Base-by-base conservation (phyloP, 495 filamentous ascomycete species). In the Penicillium diatomitis region DNA sequence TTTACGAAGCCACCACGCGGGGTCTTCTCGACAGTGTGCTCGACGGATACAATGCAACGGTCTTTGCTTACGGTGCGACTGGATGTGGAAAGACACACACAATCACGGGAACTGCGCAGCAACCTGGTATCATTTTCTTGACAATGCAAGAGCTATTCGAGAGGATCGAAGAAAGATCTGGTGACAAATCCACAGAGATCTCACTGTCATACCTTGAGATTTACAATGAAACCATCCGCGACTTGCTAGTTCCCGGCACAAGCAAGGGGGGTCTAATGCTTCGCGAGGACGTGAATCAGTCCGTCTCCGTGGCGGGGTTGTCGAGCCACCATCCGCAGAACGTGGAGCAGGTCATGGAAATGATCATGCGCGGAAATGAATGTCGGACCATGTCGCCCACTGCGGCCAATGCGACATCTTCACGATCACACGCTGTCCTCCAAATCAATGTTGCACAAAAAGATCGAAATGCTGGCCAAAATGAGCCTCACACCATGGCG, bases 81-180 rank as follows among this genome's bases (percentile, higher is more conserved):
- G 92, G 92, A 34, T 98, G 92, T 65, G 92, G 92, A 64, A 98
- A 97, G 69, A 98, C 92, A 11, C 92, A 98, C 67, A 98, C 92
- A 9, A 98, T 98, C 64, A 87, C 84, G n/a, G 90, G 92, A 45
- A 97, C 91, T 0, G 73, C 87, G 0, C 88, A 96, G 63, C 85
- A 92, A 63, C 92, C 92, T 4, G 92, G 92, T 38, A 96, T 99
- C 49, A 99, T 99, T 61, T 99, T 97, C 67, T 68, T 99, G 46
- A 97, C 92, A 0, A 97, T 96, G 88, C 91, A 96, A 63, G 92
- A 99, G 64, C 73, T 99, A 3, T 99, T 86, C 58, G 91, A 97
- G 67, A 84, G 88, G 58, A 96, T 99, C 51, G 69, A 77, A n/a
- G 94, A 96, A 36, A 69, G 86, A 36, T 82, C 81, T 36, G 78